Evolutionary conservation across 495 filamentous ascomycete genomes (phyloP), one percentile per base, ranked within the genome.

Genomic region (Tricharina praecox): DNA sequence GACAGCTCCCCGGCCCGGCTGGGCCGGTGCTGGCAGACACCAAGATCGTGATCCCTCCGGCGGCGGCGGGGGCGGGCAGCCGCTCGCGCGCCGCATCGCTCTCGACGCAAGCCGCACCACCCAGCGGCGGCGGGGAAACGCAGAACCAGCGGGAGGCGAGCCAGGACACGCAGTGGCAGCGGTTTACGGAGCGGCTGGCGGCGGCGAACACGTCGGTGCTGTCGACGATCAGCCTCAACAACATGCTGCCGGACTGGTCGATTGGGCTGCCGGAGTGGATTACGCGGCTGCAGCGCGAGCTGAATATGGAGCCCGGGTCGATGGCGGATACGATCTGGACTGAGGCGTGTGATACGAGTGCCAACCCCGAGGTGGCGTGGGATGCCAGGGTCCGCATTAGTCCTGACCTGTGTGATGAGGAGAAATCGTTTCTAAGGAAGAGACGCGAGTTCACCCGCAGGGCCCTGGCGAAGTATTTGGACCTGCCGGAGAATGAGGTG

Each of bases 241-340:
- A 41, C 23, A 54, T 94, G 24, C 54, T 86, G 19, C 88, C 88
- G 1, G 77, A 82, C 3, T 97, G 90, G 90, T 75, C 78, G 16
- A 74, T 74, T 38, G 61, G 72, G 15, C 64, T 97, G 4, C 87
- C 88, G 3, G 80, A 66, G 21, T 85, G 81, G 47, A 67, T 87
- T 11, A 72, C 75, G 43, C 94, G 94, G 62, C 73, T 97, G 1
- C 86, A 93, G 53, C 71, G 74, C 19, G 88, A 97, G 66, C 71
- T 95, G 10, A 85, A 81, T 18, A 77, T 88, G 73, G 72, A 76
- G 0, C 81, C 84, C 2, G 87, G 84, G 3, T 90, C 85, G 2
- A 68, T 97, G 13, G 83, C 90, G 25, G 78, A 86, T 47, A 82
- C 93, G 39, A 90, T 97, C 35, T 96, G 90, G 90, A 68, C 70